These are phyloP conservation scores for Phialemoniopsis sp. DNA, from an alignment of 2,329 filamentous ascomycete species.

Conservation along the genomic window DNA sequence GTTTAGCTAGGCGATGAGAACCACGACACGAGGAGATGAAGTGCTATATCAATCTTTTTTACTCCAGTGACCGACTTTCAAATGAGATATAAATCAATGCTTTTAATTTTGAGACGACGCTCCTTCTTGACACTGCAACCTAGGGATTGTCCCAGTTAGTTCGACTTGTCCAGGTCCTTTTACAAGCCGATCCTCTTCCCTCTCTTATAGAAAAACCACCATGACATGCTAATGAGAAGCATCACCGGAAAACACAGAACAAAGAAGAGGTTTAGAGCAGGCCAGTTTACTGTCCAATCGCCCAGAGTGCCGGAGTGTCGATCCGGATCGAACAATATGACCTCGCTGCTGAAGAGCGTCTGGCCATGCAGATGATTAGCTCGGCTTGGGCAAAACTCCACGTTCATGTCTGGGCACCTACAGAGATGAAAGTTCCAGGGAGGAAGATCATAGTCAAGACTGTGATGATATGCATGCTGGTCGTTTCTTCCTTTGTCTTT, in stretches of 20 bases:
- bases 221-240: slow-evolving; percentile 7
- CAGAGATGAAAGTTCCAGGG: slow-evolving; percentile 15
- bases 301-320: slow-evolving; percentile 5
- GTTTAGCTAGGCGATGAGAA: too few relatives aligned
- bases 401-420: slow-evolving; percentile 4
- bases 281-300: slow-evolving; percentile 7
- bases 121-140: too few relatives aligned
- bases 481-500: slow-evolving; percentile 35
- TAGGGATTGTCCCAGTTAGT: too few relatives aligned
- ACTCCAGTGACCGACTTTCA: too few relatives aligned
- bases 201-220: slow-evolving; percentile 7
- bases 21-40: too few relatives aligned
- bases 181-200: neutral
- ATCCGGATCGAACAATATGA: slow-evolving; percentile 9
- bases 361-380: slow-evolving; percentile 7
- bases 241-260: slow-evolving; percentile 10
- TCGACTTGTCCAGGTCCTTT: neutral
- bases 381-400: slow-evolving; percentile 6
- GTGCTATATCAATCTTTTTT: too few relatives aligned
- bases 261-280: slow-evolving; percentile 9
- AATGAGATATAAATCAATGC: too few relatives aligned
- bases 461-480: slow-evolving; percentile 16
- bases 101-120: too few relatives aligned
- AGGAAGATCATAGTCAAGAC: slow-evolving; percentile 16
- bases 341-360: slow-evolving; percentile 19